Evolutionary conservation across 2,329 filamentous ascomycete species (phyloP).

Genomic region (Pseudogymnoascus sp.): DNA sequence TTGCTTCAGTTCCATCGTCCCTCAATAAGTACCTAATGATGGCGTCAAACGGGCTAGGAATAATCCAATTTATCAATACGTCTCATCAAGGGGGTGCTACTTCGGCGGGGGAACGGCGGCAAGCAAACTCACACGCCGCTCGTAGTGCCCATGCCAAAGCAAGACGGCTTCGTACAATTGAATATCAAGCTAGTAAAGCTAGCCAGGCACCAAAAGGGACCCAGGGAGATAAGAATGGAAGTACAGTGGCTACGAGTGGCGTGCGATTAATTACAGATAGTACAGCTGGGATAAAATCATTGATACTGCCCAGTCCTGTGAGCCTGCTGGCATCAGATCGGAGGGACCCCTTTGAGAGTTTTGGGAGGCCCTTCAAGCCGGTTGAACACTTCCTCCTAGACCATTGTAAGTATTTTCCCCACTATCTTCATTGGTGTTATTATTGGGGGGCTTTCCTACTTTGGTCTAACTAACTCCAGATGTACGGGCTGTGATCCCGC

Average conservation of each 20-base stretch:
- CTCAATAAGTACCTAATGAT: background rate
- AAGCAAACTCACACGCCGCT: constrained; percentile 14
- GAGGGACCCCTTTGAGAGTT: background rate
- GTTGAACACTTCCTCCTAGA: background rate
- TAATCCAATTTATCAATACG: background rate
- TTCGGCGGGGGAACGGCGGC: background rate
- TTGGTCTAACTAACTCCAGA: constrained; percentile 6
- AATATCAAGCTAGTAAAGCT: constrained; percentile 10
- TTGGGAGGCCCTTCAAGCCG: background rate
- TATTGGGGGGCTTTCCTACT: too few species aligned
- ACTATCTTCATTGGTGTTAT: background rate
- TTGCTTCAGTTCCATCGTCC: background rate
- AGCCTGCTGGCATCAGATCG: background rate
- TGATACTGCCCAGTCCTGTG: background rate
- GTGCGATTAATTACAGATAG: background rate
- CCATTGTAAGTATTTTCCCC: background rate
- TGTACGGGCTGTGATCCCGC: constrained; percentile 12
- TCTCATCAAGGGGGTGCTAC: background rate
- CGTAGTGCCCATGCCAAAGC: constrained; percentile 13
- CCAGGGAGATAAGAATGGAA: background rate
- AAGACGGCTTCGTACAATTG: constrained; percentile 11
- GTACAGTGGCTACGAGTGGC: background rate
- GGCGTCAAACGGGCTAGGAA: background rate
- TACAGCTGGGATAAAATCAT: background rate
- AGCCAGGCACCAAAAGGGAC: background rate